Conservation (phyloP, 1,284 basidiomycete species). For the Cryptococcus sp. region DNA sequence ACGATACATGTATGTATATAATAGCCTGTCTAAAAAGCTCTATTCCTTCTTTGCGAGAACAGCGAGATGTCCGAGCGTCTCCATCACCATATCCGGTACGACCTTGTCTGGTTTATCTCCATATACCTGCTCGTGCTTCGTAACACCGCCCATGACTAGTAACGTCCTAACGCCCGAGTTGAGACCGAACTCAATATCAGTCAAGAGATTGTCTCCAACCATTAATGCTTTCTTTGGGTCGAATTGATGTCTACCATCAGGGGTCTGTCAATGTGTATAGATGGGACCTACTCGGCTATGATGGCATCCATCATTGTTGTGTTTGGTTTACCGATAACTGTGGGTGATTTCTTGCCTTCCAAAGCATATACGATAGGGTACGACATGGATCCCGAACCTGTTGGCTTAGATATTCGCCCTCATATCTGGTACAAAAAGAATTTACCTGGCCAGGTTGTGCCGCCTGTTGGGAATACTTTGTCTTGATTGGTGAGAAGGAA, state of each 20-base stretch:
- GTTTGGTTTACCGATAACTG: constrained; percentile 86
- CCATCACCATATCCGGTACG: constrained; percentile 75
- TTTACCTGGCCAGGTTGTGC: constrained; percentile 73
- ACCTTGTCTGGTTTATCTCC: constrained; percentile 66
- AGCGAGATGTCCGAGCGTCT: constrained; percentile 69
- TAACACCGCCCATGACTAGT: constrained; percentile 89
- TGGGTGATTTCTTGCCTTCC: constrained; percentile 57
- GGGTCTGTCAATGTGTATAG: not conserved
- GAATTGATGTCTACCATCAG: constrained; percentile 65
- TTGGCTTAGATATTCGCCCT: not conserved
- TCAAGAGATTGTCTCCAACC: constrained; percentile 91
- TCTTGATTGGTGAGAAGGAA: constrained; percentile 95
- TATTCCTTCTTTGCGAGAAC: constrained; percentile 29
- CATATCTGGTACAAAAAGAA: too few species aligned
- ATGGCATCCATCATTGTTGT: constrained; percentile 92
- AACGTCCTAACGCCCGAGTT: constrained; percentile 79
- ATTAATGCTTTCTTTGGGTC: constrained; percentile 83
- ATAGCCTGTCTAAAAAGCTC: not conserved
- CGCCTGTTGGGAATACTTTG: constrained; percentile 75
- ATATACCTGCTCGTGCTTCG: constrained; percentile 63
- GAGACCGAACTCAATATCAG: constrained; percentile 81
- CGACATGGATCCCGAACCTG: constrained; percentile 69
- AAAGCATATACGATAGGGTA: constrained; percentile 70
- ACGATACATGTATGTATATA: not conserved
- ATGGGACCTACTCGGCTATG: constrained; percentile 80